These are phyloP conservation scores for Paralagenidium karlingii DNA, from an alignment of 352 stramenopile genomes.

Conservation along the genomic window DNA sequence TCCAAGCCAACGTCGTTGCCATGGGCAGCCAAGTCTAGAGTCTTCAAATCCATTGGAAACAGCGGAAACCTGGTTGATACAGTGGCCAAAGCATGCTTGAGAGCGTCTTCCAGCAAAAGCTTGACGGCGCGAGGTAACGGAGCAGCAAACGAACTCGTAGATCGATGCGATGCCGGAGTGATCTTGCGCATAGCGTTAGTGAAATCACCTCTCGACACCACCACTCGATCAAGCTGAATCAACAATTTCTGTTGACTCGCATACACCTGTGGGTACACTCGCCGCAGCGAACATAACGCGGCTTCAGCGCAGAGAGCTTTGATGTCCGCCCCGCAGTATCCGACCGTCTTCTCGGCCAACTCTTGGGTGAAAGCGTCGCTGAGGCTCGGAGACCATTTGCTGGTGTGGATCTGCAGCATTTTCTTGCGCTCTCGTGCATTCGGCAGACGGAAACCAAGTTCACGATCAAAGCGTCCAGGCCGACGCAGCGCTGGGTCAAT, in stretches of 20 bases:
- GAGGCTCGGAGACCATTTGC: conserved; percentile 73
- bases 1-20: too few species aligned
- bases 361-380: conserved; percentile 44
- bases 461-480: conserved; percentile 88
- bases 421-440: conserved; percentile 63
- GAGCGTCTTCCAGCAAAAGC: conserved; percentile 18
- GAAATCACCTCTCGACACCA: conserved; percentile 67
- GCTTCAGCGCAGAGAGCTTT: conserved; percentile 86
- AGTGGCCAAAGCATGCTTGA: conserved; percentile 25
- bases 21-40: too few species aligned
- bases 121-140: conserved; percentile 53
- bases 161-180: conserved; percentile 60
- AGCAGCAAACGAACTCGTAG: conserved; percentile 52
- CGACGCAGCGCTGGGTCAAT: conserved; percentile 93
- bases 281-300: conserved; percentile 75
- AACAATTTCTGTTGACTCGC: conserved; percentile 60
- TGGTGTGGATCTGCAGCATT: conserved; percentile 85
- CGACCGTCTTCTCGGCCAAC: conserved; percentile 71
- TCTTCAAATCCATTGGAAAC: conserved; percentile 48
- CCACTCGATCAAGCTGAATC: conserved; percentile 55
- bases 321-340: conserved; percentile 86
- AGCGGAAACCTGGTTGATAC: conserved; percentile 45
- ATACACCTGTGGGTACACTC: conserved; percentile 83
- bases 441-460: conserved; percentile 84
- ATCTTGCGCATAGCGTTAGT: conserved; percentile 65